Conservation (phyloP, 2,329 filamentous ascomycete genomes). For the Colletotrichum paranaense region DNA sequence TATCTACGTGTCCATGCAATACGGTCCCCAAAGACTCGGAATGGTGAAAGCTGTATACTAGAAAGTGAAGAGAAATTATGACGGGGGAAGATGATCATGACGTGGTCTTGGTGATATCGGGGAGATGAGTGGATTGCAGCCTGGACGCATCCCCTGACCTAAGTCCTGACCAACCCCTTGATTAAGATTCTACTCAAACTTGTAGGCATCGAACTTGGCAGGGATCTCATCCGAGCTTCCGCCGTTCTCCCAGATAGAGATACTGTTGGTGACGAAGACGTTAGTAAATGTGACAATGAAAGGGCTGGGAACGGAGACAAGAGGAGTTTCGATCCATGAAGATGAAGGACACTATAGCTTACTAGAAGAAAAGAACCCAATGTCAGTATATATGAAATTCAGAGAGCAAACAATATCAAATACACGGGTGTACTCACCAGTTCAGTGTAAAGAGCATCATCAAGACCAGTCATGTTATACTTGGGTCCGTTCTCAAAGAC, state of each 20-base stretch:
- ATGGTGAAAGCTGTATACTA: not conserved
- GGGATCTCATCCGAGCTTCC: not conserved
- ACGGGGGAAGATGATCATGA: not conserved
- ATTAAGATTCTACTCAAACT: not conserved
- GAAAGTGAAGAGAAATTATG: not conserved
- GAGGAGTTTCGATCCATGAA: not conserved
- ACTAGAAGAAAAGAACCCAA: not conserved
- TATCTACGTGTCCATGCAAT: not conserved
- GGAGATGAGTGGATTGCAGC: not conserved
- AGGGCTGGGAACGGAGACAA: no score
- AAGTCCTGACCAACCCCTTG: not conserved
- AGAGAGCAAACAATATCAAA: rapidly evolving
- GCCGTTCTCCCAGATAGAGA: not conserved
- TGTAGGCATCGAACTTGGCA: not conserved
- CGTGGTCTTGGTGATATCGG: not conserved
- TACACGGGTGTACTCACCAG: not conserved
- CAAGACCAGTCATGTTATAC: not conserved
- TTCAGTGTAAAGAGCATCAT: not conserved
- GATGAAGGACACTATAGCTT: not conserved
- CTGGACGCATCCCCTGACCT: not conserved
- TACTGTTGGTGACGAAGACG: not conserved
- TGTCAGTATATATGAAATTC: not conserved
- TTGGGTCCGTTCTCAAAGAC: not conserved
- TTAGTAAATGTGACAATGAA: not conserved
- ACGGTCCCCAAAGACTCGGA: not conserved